Percentiles rank a stretch among this genome's conserved stretches.
Conservation (phyloP, 2,329 filamentous ascomycete species). For the Polychaeton citri region DNA sequence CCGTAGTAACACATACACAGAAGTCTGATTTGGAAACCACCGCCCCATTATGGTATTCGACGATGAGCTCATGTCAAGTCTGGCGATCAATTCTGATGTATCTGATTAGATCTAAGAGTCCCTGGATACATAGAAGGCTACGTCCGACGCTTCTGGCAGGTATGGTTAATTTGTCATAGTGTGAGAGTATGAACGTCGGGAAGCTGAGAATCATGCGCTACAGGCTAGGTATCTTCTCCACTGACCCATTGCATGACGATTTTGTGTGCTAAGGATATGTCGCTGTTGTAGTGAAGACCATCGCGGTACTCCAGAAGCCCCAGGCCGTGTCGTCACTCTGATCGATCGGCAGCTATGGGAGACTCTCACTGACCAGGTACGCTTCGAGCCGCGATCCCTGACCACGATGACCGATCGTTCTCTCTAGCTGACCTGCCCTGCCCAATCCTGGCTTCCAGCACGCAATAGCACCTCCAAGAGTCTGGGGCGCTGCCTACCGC, state of each 20-base stretch:
- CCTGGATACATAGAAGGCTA: conserved; percentile 89
- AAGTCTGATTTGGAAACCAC: conserved; percentile 96
- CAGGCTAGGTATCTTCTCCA: conserved; percentile 10
- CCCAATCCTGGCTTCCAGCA: too few species aligned
- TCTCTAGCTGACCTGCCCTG: too few species aligned
- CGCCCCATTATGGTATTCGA: conserved; percentile 88
- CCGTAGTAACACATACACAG: too few species aligned
- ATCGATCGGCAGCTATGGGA: conserved; percentile 78
- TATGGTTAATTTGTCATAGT: too few species aligned
- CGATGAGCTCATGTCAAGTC: too few species aligned
- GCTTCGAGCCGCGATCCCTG: too few species aligned
- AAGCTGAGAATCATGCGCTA: conserved; percentile 4
- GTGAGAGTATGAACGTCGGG: neutral
- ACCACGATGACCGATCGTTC: too few species aligned
- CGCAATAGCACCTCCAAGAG: conserved; percentile 46
- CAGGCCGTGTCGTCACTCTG: conserved; percentile 84
- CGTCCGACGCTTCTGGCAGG: conserved; percentile 96
- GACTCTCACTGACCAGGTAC: conserved; percentile 52
- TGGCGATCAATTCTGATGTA: too few species aligned
- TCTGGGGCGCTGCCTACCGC: conserved; percentile 75
- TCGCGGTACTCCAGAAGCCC: conserved; percentile 73
- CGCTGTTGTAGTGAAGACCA: conserved; percentile 66
- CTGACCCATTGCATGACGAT: neutral
- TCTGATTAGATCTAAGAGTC: conserved; percentile 64
- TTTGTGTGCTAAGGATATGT: too few species aligned